Evolutionary conservation across 2,329 filamentous ascomycete genomes (phyloP).

Genomic region (Xylaria sp.): DNA sequence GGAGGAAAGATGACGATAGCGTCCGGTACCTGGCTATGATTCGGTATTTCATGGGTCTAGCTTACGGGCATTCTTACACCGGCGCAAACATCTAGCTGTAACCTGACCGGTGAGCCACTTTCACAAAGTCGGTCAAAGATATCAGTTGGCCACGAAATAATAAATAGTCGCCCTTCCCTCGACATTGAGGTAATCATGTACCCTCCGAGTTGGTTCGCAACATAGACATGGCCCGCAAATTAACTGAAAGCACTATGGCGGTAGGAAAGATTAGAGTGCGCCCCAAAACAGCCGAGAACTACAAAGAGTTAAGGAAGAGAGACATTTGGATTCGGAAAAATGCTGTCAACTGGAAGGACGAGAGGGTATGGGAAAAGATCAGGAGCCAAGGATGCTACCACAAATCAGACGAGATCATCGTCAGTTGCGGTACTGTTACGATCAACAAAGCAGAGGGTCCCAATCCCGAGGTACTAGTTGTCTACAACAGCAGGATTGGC

Average conservation of each 20-base stretch:
- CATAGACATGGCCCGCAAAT: conserved; percentile 32
- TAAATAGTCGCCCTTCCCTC: conserved; percentile 17
- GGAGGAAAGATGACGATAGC: conserved; percentile 13
- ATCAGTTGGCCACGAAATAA: conserved; percentile 11
- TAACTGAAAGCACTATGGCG: conserved; percentile 24
- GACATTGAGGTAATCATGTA: not conserved
- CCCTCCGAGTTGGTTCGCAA: not conserved
- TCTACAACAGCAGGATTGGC: conserved; percentile 50
- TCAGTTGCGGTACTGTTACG: conserved; percentile 55
- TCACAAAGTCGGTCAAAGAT: conserved; percentile 25
- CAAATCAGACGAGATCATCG: conserved; percentile 49
- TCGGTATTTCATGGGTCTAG: conserved; percentile 22
- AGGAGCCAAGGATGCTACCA: conserved; percentile 42
- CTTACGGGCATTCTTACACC: conserved; percentile 25
- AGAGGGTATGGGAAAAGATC: conserved; percentile 41
- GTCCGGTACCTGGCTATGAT: conserved; percentile 18
- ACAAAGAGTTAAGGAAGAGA: conserved; percentile 31
- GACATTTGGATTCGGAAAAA: conserved; percentile 33
- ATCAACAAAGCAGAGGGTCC: conserved; percentile 43
- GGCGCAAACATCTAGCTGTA: conserved; percentile 24
- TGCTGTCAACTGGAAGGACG: conserved; percentile 37
- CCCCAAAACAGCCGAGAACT: conserved; percentile 29
- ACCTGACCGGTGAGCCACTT: conserved; percentile 29
- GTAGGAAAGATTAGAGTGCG: conserved; percentile 26
- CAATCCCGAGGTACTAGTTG: conserved; percentile 46